Evolutionary conservation across 2,329 filamentous ascomycete genomes (phyloP), one percentile per base, ranked within the genome.

Genomic region (Didymella sp.): DNA sequence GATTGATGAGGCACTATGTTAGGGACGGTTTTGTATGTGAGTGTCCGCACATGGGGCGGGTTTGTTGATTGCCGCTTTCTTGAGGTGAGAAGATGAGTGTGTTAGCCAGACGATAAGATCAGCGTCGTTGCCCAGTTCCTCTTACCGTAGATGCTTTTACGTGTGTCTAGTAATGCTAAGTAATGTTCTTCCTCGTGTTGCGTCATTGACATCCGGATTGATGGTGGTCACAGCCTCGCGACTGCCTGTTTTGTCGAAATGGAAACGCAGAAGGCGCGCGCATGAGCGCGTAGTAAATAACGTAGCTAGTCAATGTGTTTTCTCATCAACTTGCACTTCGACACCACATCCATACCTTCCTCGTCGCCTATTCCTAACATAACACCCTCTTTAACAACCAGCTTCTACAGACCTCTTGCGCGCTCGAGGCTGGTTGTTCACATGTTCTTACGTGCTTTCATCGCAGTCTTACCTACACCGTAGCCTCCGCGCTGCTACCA

Each of bases 381-480:
- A 27, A 17, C 48, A 46, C 45, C 42, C 40, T 55, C 27, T 27
- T 17, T 25, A 45, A 54, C 55, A 50, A 44, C 59, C 61, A 61
- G 64, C 56, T 65, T 67, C 59, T 15, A 21, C 44, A 44, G 41
- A 50, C 28, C 15, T 43, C 17, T 31, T 45, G 31, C 31, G 47
- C 24, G 44, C 41, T 22, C 15, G 59, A 62, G 56, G 62, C 61
- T 66, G 63, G 59, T 56, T 49, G 52, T 47, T 19, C 37, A 53
- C 47, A 46, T 37, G 27, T 35, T 31, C 41, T 40, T 21, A 38
- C 38, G 25, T 53, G 33, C 41, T 22, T 30, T 24, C 31, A 50
- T 6, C 31, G 37, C 27, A 28, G n/a, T 38, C 25, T 49, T 17
- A 51, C 38, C 42, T 49, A 12, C 12, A 35, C 33, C 24, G 9